phyloP scores from a whole-genome alignment of 2,329 filamentous ascomycete genomes.

The Ascochyta pisi region DNA sequence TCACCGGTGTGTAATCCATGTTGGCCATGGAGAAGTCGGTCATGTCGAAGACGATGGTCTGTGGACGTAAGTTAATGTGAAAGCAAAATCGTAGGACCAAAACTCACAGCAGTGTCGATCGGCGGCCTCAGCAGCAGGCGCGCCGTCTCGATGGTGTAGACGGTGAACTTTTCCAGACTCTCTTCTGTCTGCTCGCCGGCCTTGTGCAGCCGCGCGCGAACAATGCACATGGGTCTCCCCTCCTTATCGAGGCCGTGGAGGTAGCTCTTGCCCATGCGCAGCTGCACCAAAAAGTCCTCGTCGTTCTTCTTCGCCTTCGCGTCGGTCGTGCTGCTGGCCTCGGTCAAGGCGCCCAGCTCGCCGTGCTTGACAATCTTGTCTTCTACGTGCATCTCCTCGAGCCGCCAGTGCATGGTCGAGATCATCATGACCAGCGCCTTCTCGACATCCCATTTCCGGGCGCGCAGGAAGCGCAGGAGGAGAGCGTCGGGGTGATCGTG shows the following conservation, averaged over 20 bases:
- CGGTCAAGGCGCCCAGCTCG: conserved; percentile 61
- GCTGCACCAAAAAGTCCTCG: conserved; percentile 80
- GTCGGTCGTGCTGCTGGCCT: conserved; percentile 67
- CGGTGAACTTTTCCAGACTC: conserved; percentile 85
- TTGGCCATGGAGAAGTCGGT: conserved; percentile 91
- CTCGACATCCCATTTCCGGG: conserved; percentile 80
- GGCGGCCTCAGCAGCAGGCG: conserved; percentile 79
- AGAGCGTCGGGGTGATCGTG: conserved; percentile 90
- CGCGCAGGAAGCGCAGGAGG: conserved; percentile 60
- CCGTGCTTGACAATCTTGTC: conserved; percentile 71
- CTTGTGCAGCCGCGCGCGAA: conserved; percentile 81
- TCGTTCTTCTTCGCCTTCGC: conserved; percentile 70
- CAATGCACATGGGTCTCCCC: conserved; percentile 85
- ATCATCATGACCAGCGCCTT: conserved; percentile 94
- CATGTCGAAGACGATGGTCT: conserved; percentile 97
- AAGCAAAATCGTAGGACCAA: background rate
- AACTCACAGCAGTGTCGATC: conserved; percentile 87
- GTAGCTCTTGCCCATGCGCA: conserved; percentile 91
- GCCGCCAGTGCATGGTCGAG: conserved; percentile 91
- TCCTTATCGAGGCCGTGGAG: conserved; percentile 85
- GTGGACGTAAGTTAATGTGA: background rate
- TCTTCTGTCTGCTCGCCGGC: conserved; percentile 82
- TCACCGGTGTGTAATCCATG: conserved; percentile 97
- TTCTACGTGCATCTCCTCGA: conserved; percentile 84
- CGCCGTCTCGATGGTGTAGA: conserved; percentile 94